Base-by-base conservation (phyloP, 2,329 filamentous ascomycete genomes). In the Fusarium luffae region DNA sequence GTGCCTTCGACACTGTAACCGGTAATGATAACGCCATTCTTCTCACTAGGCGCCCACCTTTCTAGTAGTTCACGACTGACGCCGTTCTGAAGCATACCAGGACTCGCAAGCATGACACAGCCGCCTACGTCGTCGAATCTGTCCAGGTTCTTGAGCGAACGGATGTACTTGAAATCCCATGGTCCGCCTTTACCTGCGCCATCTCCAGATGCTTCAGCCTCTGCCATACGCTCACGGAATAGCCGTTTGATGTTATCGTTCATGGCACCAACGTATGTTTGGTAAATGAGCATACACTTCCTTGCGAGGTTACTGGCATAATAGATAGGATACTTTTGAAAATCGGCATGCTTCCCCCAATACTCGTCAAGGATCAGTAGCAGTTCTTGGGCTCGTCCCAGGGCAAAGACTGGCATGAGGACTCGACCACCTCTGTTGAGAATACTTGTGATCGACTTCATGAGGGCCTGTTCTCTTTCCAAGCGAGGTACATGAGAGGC, bases 1-100 rank as follows among this genome's bases (percentile, higher is more conserved):
- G 96, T 99, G 8, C 96, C 96, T 80, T 99, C 96, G 10, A 99
- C 95, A 66, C 94, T 98, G 82, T 99, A 99, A 77, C 96, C 96
- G 0, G 96, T 99, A 79, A 99, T 97, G 74, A 99, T 92, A 44
- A 99, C 93, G n/a, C 95, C 96, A 76, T 99, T 99, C 79, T 96
- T 94, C 68, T 96, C 92, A 80, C 93, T 97, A 1, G 96, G 96
- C 2, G 95, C 95, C 96, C 96, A 99, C 74, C 95, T 85, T 82
- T 99, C 96, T 7, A 99, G 86, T 12, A 99, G 84, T 78, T 98
- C 93, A 78, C 96, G 87, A 75, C 94, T 97, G 19, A 97, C 95
- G 52, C 96, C 96, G 60, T 95, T 98, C 78, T 99, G 95, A 73
- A 99, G 85, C 96, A 99, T 98, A 89, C 96, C 96, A 1, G 96